phyloP scores from a whole-genome alignment of 345 rosid species.

The Hibiscus trionum region DNA sequence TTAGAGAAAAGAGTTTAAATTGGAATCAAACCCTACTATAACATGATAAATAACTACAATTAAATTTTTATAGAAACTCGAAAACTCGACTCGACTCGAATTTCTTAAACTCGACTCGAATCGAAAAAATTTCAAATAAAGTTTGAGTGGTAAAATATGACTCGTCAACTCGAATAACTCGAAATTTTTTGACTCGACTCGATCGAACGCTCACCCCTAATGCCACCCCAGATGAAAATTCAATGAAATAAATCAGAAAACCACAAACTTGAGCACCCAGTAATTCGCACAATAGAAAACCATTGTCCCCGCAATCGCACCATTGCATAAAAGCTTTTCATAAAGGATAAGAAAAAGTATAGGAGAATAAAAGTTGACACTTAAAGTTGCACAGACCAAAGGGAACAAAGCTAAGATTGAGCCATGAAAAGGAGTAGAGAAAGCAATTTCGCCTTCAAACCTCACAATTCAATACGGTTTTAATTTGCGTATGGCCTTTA shows the following conservation, averaged over 20 bases:
- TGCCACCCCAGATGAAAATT: background rate
- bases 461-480: conserved; percentile 5
- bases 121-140: no score
- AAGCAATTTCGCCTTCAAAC: conserved; percentile 3
- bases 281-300: background rate
- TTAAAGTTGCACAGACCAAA: conserved; percentile 24
- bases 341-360: conserved; percentile 12
- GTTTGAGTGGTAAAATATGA: no score
- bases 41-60: no score
- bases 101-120: background rate
- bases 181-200: no score
- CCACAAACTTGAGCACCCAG: background rate
- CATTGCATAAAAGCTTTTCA: conserved; percentile 11
- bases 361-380: no score
- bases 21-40: no score
- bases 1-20: no score
- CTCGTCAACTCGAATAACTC: no score
- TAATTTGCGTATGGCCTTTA: conserved; percentile 13
- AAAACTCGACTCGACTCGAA: no score
- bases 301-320: conserved; percentile 26
- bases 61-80: no score
- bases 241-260: background rate
- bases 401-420: conserved; percentile 16
- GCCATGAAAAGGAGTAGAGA: background rate
- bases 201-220: no score